phyloP scores from a whole-genome alignment of 768 basidiomycete genomes.

The Pseudohyphozyma bogoriensis region DNA sequence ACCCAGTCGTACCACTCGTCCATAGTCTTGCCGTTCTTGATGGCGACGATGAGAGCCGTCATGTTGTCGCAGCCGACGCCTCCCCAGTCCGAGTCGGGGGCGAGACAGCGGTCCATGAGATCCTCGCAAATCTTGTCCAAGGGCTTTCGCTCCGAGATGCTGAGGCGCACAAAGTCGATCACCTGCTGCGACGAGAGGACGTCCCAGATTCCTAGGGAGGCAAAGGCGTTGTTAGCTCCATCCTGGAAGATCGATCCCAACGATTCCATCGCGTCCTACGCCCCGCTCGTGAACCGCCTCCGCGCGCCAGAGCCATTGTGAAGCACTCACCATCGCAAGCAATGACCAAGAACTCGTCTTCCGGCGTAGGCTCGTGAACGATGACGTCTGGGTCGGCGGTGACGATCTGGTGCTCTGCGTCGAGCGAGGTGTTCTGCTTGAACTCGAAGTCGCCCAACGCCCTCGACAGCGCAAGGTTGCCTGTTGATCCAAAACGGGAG shows the following conservation, averaged over 20 bases:
- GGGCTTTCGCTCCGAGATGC: slow-evolving; percentile 65
- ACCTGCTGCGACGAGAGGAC: slow-evolving; percentile 88
- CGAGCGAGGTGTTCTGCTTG: slow-evolving; percentile 77
- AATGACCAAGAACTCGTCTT: slow-evolving; percentile 92
- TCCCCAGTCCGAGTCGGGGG: slow-evolving; percentile 81
- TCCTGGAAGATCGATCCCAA: background rate
- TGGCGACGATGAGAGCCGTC: slow-evolving; percentile 83
- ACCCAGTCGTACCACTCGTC: slow-evolving; percentile 91
- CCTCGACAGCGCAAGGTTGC: slow-evolving; percentile 87
- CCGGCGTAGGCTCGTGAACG: slow-evolving; percentile 64
- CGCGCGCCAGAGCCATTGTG: no score
- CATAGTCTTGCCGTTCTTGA: slow-evolving; percentile 75
- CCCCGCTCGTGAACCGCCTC: no score
- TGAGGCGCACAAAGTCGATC: slow-evolving; percentile 73
- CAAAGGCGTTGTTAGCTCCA: background rate
- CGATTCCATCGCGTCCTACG: background rate
- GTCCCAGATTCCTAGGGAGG: slow-evolving; percentile 82
- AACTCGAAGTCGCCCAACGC: slow-evolving; percentile 98
- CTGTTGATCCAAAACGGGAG: slow-evolving; percentile 48
- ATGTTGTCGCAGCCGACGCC: slow-evolving; percentile 99
- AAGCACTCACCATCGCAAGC: slow-evolving; percentile 75
- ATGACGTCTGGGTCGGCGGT: slow-evolving; percentile 89
- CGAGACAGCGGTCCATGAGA: slow-evolving; percentile 85
- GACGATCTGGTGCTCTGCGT: slow-evolving; percentile 84
- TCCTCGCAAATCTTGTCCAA: slow-evolving; percentile 76